Evolutionary conservation across 2,329 filamentous ascomycete genomes (phyloP).

Genomic region (Hypocrella siamensis): DNA sequence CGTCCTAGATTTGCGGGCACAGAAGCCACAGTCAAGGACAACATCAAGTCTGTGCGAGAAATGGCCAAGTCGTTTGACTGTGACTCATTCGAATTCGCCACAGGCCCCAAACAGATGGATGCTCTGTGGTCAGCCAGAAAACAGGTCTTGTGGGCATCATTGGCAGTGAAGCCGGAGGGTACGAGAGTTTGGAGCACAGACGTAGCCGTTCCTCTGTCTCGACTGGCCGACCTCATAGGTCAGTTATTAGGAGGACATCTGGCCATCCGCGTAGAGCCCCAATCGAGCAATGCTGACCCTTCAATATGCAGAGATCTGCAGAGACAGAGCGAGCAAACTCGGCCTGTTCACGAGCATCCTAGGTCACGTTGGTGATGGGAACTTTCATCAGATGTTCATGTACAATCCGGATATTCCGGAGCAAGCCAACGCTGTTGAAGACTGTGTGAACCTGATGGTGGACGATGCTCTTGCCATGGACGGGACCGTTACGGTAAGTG

Average conservation of each 20-base stretch:
- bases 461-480: slow-evolving; percentile 54
- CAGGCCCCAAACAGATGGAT: slow-evolving; percentile 44
- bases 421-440: slow-evolving; percentile 37
- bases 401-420: slow-evolving; percentile 33
- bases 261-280: not conserved
- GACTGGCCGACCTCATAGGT: slow-evolving; percentile 52
- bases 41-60: slow-evolving; percentile 40
- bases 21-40: slow-evolving; percentile 39
- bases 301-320: slow-evolving; percentile 36
- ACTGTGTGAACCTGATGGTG: slow-evolving; percentile 53
- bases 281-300: not conserved
- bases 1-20: slow-evolving; percentile 43
- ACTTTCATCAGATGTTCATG: slow-evolving; percentile 45
- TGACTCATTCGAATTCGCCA: slow-evolving; percentile 52
- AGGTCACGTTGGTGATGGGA: slow-evolving; percentile 60
- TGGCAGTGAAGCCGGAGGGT: slow-evolving; percentile 44
- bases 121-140: slow-evolving; percentile 66
- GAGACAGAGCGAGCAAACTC: slow-evolving; percentile 45
- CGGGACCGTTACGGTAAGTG: slow-evolving; percentile 47
- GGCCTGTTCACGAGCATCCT: slow-evolving; percentile 51
- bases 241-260: slow-evolving; percentile 2
- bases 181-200: slow-evolving; percentile 66
- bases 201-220: slow-evolving; percentile 61
- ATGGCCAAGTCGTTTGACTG: slow-evolving; percentile 35
- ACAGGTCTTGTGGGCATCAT: slow-evolving; percentile 57